Evolutionary conservation across 2,329 filamentous ascomycete genomes (phyloP).

Genomic region (Aspergillus candidus): DNA sequence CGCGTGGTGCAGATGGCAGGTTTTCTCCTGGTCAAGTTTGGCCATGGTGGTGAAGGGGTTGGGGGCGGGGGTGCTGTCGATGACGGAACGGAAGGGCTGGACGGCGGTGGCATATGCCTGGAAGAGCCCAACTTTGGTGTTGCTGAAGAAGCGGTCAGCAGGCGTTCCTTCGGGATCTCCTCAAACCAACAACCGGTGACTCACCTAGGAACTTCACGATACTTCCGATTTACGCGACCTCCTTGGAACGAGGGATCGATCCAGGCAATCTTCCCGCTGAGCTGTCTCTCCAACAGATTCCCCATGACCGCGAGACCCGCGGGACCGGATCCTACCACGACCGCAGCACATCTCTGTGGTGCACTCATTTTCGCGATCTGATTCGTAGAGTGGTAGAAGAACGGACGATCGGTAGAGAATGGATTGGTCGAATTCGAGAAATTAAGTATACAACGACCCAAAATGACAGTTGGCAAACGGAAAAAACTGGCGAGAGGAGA

Average conservation of each 20-base stretch:
- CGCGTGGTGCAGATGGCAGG: conserved; percentile 53
- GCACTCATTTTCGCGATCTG: conserved; percentile 18
- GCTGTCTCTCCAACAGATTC: conserved; percentile 53
- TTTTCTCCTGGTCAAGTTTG: conserved; percentile 50
- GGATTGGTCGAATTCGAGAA: too few relatives aligned
- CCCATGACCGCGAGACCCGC: conserved; percentile 56
- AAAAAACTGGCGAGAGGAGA: too few relatives aligned
- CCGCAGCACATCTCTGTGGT: conserved; percentile 43
- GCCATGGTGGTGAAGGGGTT: conserved; percentile 52
- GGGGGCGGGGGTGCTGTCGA: conserved; percentile 42
- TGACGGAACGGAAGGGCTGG: conserved; percentile 48
- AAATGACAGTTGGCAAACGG: too few relatives aligned
- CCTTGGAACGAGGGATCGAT: conserved; percentile 53
- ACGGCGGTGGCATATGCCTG: conserved; percentile 51
- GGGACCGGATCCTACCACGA: conserved; percentile 55
- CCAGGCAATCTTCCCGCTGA: conserved; percentile 51
- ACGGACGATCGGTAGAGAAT: too few relatives aligned
- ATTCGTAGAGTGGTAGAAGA: not conserved
- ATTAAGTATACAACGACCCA: too few relatives aligned
- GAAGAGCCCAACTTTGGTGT: conserved; percentile 58
- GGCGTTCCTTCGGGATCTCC: conserved; percentile 6
- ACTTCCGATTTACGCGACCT: conserved; percentile 48
- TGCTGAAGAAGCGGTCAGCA: conserved; percentile 35
- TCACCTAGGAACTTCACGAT: conserved; percentile 55
- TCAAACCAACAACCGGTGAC: conserved; percentile 11